Percentiles rank a stretch among this genome's conserved stretches.
Evolutionary conservation across 495 filamentous ascomycete species (phyloP).

Genomic region (Pseudevernia furfuracea): DNA sequence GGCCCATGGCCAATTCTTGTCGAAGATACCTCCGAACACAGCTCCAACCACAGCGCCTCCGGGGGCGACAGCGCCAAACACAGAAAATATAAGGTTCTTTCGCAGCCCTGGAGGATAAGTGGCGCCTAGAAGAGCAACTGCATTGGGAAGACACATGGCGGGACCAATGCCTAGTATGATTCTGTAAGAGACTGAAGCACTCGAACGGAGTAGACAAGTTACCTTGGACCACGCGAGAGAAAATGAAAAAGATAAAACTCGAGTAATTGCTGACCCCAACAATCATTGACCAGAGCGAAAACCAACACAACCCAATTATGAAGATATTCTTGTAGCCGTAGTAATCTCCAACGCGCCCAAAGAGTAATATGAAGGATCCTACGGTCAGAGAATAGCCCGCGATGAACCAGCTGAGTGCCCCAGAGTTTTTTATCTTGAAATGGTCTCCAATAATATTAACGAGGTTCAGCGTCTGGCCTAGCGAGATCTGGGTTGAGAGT

Average conservation of each 20-base stretch:
- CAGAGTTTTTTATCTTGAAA: constrained; percentile 16
- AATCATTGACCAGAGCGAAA: constrained; percentile 47
- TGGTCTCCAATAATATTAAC: constrained; percentile 28
- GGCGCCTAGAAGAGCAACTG: constrained; percentile 52
- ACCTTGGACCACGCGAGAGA: constrained; percentile 52
- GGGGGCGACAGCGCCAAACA: background rate
- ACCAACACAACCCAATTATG: constrained; percentile 48
- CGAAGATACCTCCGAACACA: background rate
- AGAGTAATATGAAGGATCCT: constrained; percentile 55
- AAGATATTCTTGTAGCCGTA: constrained; percentile 52
- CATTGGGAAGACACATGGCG: constrained; percentile 54
- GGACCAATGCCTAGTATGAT: constrained; percentile 36
- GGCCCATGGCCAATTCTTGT: too few species aligned
- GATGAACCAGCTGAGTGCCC: constrained; percentile 43
- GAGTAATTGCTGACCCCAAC: constrained; percentile 42
- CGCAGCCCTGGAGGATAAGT: constrained; percentile 45
- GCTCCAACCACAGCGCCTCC: background rate
- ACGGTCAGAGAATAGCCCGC: constrained; percentile 51
- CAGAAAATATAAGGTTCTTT: background rate
- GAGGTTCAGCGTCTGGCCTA: constrained; percentile 34
- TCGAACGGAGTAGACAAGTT: constrained; percentile 12
- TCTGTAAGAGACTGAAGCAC: too few species aligned
- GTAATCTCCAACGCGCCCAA: constrained; percentile 50
- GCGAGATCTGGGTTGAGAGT: constrained; percentile 35
- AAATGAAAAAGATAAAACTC: constrained; percentile 46